Evolutionary conservation across 805 yeast genomes (phyloP), one percentile per base, ranked within the genome.

Genomic region (Starmera quercuum): DNA sequence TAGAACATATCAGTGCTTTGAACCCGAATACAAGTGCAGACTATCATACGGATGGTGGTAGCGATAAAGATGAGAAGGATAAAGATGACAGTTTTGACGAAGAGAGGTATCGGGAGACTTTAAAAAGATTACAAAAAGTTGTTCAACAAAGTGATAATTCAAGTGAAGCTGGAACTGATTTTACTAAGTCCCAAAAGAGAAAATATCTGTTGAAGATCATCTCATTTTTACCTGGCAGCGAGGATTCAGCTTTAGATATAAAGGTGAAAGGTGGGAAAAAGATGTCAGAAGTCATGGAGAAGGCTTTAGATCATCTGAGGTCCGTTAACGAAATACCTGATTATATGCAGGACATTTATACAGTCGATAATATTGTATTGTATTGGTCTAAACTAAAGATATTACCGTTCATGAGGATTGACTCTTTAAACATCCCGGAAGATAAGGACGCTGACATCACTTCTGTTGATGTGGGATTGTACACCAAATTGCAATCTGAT

Each of bases 361-460:
- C 18, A 8, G 18, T 13, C 1, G 39, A 37, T 4, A 22, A 30
- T 4, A 50, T 48, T 1, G 30, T 38, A 1, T 35, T 56, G 11
- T 31, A 40, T 17, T 49, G 51, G 49, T 44, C 51, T 5, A 44
- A 40, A 3, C 32, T 48, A 14, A 36, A 32, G 22, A 22, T 56
- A 8, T 20, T 31, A 12, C 46, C 48, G 3, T 47, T 38, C 19
- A 51, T 51, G 54, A 53, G 35, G 21, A 44, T 53, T 1, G 49
- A 43, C 13, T 35, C 43, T 7, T 34, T 56, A 17, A 34, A 34
- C 7, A 26, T 51, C 3, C 36, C 40, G 4, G 32, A 19, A 4
- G n/a, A 26, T 16, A 16, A 15, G 15, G 20, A 26, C 12, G 36
- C 36, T 13, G 26, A 29, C 7, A 43, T 39, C 3, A 33, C 45